Evolutionary conservation across 495 filamentous ascomycete species (phyloP), one percentile per base, ranked within the genome.

Genomic region (Aeminium ludgeri): DNA sequence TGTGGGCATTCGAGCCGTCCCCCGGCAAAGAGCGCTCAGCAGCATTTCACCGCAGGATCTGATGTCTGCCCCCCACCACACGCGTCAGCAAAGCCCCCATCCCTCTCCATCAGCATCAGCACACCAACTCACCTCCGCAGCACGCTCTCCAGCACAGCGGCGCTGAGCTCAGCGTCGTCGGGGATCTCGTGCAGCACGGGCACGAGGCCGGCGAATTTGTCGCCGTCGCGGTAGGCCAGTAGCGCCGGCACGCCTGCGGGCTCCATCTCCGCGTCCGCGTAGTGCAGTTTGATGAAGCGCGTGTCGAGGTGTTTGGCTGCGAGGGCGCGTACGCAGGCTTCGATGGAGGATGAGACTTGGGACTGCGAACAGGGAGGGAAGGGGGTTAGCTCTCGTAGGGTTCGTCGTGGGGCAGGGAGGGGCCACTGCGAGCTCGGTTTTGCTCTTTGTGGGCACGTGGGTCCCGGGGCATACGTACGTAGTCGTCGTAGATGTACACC

Each of bases 251-350:
- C 82, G 41, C 80, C 75, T 41, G 85, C 82, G 45, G 80, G 73
- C 55, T 92, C 83, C 70, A 96, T 95, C 58, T 96, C 91, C 20
- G 92, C 87, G 45, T 93, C 91, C 40, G 80, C 74, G 55, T 82
- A 81, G 60, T 92, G 82, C 23, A 96, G 71, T 58, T 86, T 89
- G 59, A 96, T 70, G 53, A 97, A 96, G 48, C 81, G 82, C 30
- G 79, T 74, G 20, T 74, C 65, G 19, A 69, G 61, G 49, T 96
- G 65, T 42, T 68, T 64, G 40, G 67, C 62, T 33, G 87, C 82
- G 23, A 97, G 67, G 2, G 72, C 72, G 23, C 65, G 65, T 30
- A 97, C 58, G 27, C 79, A 84, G 28, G 75, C 73, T 56, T 92
- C 84, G 49, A 92, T 76, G 36, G 80, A 66, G 28, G 66, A 59